phyloP scores from a whole-genome alignment of 495 filamentous ascomycete species.

The Talaromyces liani region DNA sequence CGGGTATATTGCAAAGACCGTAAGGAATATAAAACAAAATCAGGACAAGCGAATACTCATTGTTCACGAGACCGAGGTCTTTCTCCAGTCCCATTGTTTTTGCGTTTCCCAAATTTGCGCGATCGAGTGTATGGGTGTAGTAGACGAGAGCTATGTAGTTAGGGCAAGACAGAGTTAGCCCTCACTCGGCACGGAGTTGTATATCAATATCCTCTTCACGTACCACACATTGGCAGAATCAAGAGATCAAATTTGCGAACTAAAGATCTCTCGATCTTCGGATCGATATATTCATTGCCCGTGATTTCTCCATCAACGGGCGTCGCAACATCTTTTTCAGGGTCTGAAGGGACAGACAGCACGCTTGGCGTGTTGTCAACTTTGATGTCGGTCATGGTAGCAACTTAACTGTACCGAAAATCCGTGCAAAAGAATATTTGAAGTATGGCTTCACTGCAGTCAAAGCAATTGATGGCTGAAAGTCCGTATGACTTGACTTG shows the following conservation, averaged over 20 bases:
- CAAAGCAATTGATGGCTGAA: not conserved
- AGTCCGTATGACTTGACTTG: not conserved
- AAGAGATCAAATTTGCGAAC: conserved; percentile 5
- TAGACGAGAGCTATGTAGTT: conserved; percentile 2
- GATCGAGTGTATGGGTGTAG: conserved; percentile 5
- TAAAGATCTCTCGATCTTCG: conserved; percentile 3
- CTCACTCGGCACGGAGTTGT: not conserved
- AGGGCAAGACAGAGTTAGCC: not conserved
- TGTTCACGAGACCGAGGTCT: not conserved
- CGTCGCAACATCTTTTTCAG: not conserved
- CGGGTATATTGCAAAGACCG: conserved; percentile 5
- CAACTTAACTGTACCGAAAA: not conserved
- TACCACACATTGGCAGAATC: conserved; percentile 6
- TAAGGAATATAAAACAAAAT: conserved; percentile 7
- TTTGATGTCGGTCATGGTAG: not conserved
- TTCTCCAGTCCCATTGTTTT: conserved; percentile 4
- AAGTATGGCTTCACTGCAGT: not conserved
- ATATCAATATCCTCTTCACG: not conserved
- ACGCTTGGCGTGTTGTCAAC: not conserved
- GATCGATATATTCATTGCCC: conserved; percentile 1
- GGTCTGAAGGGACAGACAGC: not conserved
- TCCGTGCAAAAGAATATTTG: not conserved
- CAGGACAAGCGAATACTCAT: not conserved
- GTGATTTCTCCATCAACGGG: not conserved
- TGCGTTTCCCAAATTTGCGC: conserved; percentile 4